Conservation (phyloP, 371 early-diverging fungal genomes). For the Apophysomyces sp. region DNA sequence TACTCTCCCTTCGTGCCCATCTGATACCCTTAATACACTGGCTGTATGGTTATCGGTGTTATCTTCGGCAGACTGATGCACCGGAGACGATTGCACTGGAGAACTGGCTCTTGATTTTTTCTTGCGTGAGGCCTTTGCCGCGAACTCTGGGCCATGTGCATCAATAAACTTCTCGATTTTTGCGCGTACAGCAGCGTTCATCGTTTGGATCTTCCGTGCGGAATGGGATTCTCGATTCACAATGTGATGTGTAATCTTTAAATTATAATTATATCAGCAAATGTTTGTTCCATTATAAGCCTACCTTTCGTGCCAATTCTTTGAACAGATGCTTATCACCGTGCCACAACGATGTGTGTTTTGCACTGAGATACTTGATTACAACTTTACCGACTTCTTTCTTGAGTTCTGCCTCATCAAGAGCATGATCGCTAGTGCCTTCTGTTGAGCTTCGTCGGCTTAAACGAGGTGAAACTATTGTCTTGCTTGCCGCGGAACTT, state of each 20-base stretch:
- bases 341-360: slow-evolving; percentile 36
- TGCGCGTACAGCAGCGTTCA: slow-evolving; percentile 23
- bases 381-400: slow-evolving; percentile 44
- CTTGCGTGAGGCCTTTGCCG: slow-evolving; percentile 11
- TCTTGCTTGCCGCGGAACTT: neutral
- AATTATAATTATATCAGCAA: neutral
- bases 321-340: slow-evolving; percentile 50
- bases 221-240: slow-evolving; percentile 41
- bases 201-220: slow-evolving; percentile 31
- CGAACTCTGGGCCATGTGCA: slow-evolving; percentile 35
- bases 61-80: neutral
- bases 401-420: slow-evolving; percentile 41
- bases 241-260: slow-evolving; percentile 49
- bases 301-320: slow-evolving; percentile 49
- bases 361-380: slow-evolving; percentile 36
- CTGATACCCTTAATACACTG: neutral
- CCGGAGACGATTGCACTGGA: neutral
- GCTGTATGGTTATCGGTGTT: neutral
- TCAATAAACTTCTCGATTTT: slow-evolving; percentile 53
- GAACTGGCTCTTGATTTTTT: neutral
- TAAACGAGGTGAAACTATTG: neutral
- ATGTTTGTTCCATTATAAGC: neutral
- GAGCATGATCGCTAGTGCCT: slow-evolving; percentile 1
- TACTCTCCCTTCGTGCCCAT: neutral
- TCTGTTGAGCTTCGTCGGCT: slow-evolving; percentile 8